Evolutionary conservation across 371 early-diverging fungal species (phyloP).

Genomic region (Mucor mucedo): DNA sequence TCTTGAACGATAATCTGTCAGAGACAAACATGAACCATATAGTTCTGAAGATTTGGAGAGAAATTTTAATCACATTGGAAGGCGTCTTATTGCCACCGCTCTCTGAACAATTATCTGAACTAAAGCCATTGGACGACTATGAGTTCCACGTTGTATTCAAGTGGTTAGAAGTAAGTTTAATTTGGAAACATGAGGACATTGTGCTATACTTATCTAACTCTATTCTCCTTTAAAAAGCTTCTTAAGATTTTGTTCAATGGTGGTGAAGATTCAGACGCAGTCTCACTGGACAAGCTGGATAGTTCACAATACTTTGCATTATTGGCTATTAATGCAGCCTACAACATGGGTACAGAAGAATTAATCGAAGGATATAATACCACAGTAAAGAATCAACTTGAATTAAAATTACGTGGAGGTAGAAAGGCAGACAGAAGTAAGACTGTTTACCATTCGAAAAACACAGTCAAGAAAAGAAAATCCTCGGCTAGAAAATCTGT

Average conservation of each 20-base stretch:
- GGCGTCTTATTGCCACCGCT: conserved; percentile 81
- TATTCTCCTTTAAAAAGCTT: conserved; percentile 50
- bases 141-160: conserved; percentile 80
- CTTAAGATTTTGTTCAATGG: conserved; percentile 88
- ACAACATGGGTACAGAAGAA: conserved; percentile 62
- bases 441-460: conserved; percentile 48
- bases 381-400: conserved; percentile 47
- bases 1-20: conserved; percentile 78
- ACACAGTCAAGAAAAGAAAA: conserved; percentile 43
- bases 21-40: conserved; percentile 81
- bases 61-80: conserved; percentile 77
- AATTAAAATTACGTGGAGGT: conserved; percentile 41
- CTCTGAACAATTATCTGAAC: conserved; percentile 64
- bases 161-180: conserved; percentile 61
- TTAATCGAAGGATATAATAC: conserved; percentile 67
- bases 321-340: conserved; percentile 63
- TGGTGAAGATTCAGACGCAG: conserved; percentile 83
- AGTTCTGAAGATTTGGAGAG: conserved; percentile 85
- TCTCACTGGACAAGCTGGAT: conserved; percentile 76
- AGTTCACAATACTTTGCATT: conserved; percentile 77
- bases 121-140: conserved; percentile 69
- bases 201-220: neutral
- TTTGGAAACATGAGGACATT: neutral
- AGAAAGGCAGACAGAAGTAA: conserved; percentile 50
- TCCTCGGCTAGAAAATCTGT: conserved; percentile 25